Evolutionary conservation across 257 asterid species (phyloP).

Genomic region (Nicotiana noctiflora): DNA sequence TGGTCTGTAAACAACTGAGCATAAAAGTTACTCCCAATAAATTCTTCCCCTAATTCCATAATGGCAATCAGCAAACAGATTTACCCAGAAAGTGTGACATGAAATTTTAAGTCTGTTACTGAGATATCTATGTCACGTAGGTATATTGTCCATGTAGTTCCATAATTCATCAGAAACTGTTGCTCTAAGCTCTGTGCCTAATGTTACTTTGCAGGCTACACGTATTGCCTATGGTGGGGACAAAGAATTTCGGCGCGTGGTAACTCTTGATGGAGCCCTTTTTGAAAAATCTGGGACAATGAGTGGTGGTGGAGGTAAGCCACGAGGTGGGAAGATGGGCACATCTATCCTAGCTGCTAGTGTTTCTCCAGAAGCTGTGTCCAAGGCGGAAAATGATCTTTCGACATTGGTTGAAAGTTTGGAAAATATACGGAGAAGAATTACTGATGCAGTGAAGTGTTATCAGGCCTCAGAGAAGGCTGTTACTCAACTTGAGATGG

Average conservation of each 20-base stretch:
- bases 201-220: constrained; percentile 50
- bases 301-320: constrained; percentile 92
- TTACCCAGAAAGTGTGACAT: neutral
- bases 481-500: constrained; percentile 66
- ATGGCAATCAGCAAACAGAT: neutral
- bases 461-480: constrained; percentile 63
- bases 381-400: constrained; percentile 72
- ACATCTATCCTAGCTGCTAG: constrained; percentile 70
- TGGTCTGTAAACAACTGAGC: neutral
- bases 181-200: neutral
- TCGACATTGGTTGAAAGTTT: constrained; percentile 53
- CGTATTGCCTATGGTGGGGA: constrained; percentile 77
- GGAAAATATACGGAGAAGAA: constrained; percentile 34
- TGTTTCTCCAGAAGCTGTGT: constrained; percentile 69
- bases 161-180: neutral
- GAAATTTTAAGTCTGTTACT: neutral
- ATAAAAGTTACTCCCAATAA: neutral
- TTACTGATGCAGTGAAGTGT: constrained; percentile 49
- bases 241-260: constrained; percentile 77
- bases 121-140: neutral
- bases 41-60: neutral
- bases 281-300: constrained; percentile 94
- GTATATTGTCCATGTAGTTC: neutral
- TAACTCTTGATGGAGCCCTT: constrained; percentile 86
- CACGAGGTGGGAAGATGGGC: constrained; percentile 98